Conservation (phyloP, 1,139 yeast genomes). For the Yarrowia galli region DNA sequence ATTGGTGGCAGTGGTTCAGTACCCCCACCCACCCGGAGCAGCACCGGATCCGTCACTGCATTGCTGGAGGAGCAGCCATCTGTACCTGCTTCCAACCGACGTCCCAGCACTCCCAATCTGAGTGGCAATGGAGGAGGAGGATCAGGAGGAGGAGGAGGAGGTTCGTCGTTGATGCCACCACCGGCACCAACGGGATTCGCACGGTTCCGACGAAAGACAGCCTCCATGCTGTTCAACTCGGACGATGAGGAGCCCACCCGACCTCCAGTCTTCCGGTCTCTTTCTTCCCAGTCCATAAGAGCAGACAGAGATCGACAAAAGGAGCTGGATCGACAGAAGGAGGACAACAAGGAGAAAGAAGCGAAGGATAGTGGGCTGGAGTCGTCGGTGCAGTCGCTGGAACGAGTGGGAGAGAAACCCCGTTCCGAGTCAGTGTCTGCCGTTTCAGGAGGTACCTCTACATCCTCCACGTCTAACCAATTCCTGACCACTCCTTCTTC, state of each 20-base stretch:
- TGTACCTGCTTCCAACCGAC: not conserved
- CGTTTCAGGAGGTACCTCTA: not conserved
- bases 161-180: constrained; percentile 11
- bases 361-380: not conserved
- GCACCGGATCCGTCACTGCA: constrained; percentile 2
- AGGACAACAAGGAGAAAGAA: not conserved
- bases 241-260: constrained; percentile 25
- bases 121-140: too few relatives aligned
- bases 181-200: constrained; percentile 31
- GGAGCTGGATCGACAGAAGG: not conserved
- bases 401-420: not conserved
- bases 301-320: not conserved
- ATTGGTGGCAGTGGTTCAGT: not conserved
- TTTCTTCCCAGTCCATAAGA: constrained; percentile 17
- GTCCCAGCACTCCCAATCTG: constrained; percentile 21
- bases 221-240: constrained; percentile 27
- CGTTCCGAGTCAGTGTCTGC: constrained; percentile 5
- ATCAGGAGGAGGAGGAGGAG: too few relatives aligned
- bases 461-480: not conserved
- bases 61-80: not conserved
- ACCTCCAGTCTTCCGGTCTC: constrained; percentile 22
- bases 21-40: not conserved
- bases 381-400: not conserved
- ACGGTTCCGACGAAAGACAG: constrained; percentile 19
- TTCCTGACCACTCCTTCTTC: constrained; percentile 5